phyloP scores from a whole-genome alignment of 1,284 basidiomycete species.

The Cryptococcus jaspeensis region DNA sequence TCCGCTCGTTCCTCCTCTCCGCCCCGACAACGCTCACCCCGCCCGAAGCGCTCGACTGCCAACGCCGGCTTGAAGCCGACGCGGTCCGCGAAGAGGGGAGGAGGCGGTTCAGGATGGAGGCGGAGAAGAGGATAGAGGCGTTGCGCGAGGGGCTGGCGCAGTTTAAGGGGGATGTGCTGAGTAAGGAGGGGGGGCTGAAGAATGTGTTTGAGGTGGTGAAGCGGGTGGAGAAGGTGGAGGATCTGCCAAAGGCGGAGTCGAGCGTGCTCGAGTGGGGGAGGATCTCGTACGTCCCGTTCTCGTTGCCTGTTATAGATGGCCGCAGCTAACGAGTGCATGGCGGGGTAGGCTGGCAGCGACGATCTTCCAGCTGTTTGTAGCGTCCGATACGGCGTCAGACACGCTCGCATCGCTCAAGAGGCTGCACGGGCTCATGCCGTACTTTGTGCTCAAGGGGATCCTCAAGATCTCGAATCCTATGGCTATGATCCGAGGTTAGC shows the following conservation, averaged over 20 bases:
- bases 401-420: conserved; percentile 84
- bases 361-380: conserved; percentile 91
- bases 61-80: conserved; percentile 82
- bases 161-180: conserved; percentile 89
- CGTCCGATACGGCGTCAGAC: conserved; percentile 88
- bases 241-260: conserved; percentile 79
- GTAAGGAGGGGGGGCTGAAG: conserved; percentile 82
- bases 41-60: conserved; percentile 77
- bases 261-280: conserved; percentile 94
- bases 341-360: conserved; percentile 77
- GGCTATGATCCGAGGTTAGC: conserved; percentile 79
- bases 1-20: conserved; percentile 81
- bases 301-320: background rate
- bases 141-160: conserved; percentile 79
- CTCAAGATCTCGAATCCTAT: conserved; percentile 94
- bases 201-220: conserved; percentile 86
- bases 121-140: conserved; percentile 79
- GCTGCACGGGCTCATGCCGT: conserved; percentile 95
- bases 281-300: conserved; percentile 67
- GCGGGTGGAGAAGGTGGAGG: conserved; percentile 70
- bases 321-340: background rate
- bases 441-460: conserved; percentile 90
- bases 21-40: conserved; percentile 68
- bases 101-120: conserved; percentile 80
- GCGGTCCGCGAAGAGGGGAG: conserved; percentile 83